These are phyloP conservation scores for Sphaerostilbella broomeana DNA, from an alignment of 2,329 filamentous ascomycete genomes.

Conservation along the genomic window DNA sequence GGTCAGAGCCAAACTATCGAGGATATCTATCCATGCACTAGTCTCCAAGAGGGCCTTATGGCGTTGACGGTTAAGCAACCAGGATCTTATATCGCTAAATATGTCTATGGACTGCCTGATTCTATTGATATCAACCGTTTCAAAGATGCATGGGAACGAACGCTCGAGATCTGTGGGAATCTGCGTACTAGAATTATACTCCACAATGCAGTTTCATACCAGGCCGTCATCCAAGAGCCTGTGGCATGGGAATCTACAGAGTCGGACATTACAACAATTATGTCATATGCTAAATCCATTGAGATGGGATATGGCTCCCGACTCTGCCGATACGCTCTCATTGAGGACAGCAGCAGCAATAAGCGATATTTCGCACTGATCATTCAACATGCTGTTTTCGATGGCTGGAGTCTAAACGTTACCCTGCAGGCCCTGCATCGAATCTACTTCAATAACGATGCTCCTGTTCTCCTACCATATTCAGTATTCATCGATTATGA, in stretches of 20 bases:
- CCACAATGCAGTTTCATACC: no score
- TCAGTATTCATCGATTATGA: slow-evolving; percentile 3
- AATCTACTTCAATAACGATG: not conserved
- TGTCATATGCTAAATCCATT: not conserved
- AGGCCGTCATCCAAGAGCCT: no score
- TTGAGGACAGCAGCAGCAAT: not conserved
- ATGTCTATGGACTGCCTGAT: slow-evolving; percentile 17
- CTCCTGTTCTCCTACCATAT: not conserved
- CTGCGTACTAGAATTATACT: slow-evolving; percentile 19
- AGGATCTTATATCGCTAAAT: slow-evolving; percentile 30
- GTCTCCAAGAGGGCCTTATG: slow-evolving; percentile 19
- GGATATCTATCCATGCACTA: slow-evolving; percentile 18
- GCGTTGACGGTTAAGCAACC: slow-evolving; percentile 25
- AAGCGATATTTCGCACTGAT: slow-evolving; percentile 8
- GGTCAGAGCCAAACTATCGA: slow-evolving; percentile 5
- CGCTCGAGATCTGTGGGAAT: slow-evolving; percentile 12
- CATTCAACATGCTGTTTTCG: slow-evolving; percentile 6
- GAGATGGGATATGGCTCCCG: slow-evolving; percentile 10
- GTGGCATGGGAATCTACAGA: not conserved
- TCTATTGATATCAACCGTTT: slow-evolving; percentile 13
- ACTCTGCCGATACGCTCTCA: slow-evolving; percentile 2
- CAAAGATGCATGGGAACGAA: slow-evolving; percentile 16
- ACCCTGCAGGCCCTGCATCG: not conserved
- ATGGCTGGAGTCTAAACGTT: slow-evolving; percentile 1
- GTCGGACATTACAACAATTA: not conserved